Conservation (phyloP, 78 protist genomes). For the Chrysochromulina parva region DNA sequence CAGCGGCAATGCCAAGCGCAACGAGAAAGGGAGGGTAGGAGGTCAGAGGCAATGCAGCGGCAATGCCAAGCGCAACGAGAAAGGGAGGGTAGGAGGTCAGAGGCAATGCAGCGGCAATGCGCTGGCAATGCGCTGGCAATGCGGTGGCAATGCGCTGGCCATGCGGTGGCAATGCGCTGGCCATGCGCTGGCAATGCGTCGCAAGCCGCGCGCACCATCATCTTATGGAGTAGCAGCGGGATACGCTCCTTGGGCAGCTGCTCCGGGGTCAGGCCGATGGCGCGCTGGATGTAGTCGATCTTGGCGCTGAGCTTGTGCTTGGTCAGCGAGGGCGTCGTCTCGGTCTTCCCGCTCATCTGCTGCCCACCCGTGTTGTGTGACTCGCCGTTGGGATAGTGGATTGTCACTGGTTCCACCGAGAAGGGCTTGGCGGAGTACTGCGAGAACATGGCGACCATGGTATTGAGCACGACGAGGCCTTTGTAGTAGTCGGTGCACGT, state of each 20-base stretch:
- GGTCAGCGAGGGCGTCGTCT: slow-evolving; percentile 3
- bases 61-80: no score
- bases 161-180: no score
- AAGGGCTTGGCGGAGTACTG: slow-evolving; percentile 20
- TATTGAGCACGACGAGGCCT: slow-evolving; percentile 90
- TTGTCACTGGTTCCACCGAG: slow-evolving; percentile 44
- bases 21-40: no score
- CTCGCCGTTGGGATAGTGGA: not conserved
- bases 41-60: no score
- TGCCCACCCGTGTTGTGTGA: not conserved
- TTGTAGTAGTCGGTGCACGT: slow-evolving; percentile 91
- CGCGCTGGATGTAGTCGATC: slow-evolving; percentile 46
- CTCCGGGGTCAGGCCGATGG: not conserved
- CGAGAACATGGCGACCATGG: slow-evolving; percentile 89
- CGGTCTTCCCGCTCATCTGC: not conserved
- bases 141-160: no score
- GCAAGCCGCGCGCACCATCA: not conserved
- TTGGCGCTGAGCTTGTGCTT: not conserved
- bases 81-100: no score
- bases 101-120: no score
- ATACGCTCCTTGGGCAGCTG: not conserved
- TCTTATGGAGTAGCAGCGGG: not conserved
- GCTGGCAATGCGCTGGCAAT: no score
- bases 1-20: no score
- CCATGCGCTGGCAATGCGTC: no score